phyloP scores from a whole-genome alignment of 495 filamentous ascomycete species.

The Aspergillus hancockii region DNA sequence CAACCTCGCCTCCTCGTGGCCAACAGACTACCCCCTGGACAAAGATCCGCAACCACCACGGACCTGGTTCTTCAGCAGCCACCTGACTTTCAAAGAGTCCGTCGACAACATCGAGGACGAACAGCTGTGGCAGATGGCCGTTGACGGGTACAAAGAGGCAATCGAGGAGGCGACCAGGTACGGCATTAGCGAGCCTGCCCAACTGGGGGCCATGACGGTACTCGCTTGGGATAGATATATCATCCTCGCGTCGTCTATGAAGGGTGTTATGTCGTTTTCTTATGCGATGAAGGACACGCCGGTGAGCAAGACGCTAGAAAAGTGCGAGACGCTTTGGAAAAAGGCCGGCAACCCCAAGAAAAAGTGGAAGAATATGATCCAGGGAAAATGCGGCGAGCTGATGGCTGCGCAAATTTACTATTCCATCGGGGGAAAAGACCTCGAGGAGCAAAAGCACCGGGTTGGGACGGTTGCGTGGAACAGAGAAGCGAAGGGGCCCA shows the following conservation, averaged over 20 bases:
- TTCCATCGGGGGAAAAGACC: neutral
- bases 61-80: slow-evolving; percentile 12
- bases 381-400: slow-evolving; percentile 14
- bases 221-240: slow-evolving; percentile 17
- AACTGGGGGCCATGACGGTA: slow-evolving; percentile 13
- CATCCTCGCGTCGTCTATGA: slow-evolving; percentile 16
- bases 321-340: slow-evolving; percentile 10
- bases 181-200: neutral
- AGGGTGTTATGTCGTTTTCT: slow-evolving; percentile 6
- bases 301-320: slow-evolving; percentile 9
- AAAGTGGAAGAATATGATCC: slow-evolving; percentile 2
- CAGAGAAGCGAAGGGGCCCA: neutral
- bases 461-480: neutral
- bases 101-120: slow-evolving; percentile 10
- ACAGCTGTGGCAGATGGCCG: slow-evolving; percentile 17
- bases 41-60: neutral
- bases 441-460: neutral
- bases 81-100: slow-evolving; percentile 10
- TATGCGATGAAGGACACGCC: slow-evolving; percentile 6
- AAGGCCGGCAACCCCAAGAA: neutral
- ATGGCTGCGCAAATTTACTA: slow-evolving; percentile 18
- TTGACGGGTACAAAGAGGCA: slow-evolving; percentile 10
- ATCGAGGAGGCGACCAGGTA: slow-evolving; percentile 9
- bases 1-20: neutral
- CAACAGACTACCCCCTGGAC: neutral